Percentiles rank a stretch among this genome's conserved stretches.
phyloP scores from a whole-genome alignment of 495 filamentous ascomycete genomes.

The Trichocladium antarcticum region DNA sequence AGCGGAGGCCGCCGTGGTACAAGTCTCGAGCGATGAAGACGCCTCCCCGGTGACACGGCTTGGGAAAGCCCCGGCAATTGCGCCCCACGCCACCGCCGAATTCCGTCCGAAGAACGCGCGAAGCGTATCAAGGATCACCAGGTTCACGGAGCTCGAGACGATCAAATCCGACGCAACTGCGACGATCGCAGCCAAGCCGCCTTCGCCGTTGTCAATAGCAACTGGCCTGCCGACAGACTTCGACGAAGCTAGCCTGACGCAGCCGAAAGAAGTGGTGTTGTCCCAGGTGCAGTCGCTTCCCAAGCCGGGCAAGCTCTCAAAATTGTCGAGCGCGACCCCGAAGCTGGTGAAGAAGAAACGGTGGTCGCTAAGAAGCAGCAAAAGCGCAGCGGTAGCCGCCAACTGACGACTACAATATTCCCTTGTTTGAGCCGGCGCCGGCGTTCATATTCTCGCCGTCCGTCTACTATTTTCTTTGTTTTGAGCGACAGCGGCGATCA shows the following conservation, averaged over 20 bases:
- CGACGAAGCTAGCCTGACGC: conserved; percentile 10
- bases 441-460: neutral
- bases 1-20: neutral
- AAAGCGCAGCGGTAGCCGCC: conserved; percentile 16
- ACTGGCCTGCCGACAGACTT: conserved; percentile 13
- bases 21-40: neutral
- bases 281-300: neutral
- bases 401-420: conserved; percentile 8
- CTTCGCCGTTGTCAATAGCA: neutral
- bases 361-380: conserved; percentile 18
- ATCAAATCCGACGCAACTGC: conserved; percentile 18
- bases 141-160: conserved; percentile 18
- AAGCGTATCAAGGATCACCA: conserved; percentile 8
- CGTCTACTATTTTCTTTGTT: conserved; percentile 1
- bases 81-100: neutral
- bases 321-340: conserved; percentile 5
- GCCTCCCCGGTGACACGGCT: neutral
- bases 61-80: neutral
- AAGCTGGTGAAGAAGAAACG: conserved; percentile 19
- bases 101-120: conserved; percentile 4
- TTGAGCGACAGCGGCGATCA: conserved; percentile 1
- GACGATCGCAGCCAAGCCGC: conserved; percentile 1
- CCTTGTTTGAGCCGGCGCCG: neutral
- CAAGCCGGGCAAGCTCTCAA: conserved; percentile 20
- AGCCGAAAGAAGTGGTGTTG: conserved; percentile 8